Conservation (phyloP, 192 early-diverging fungal species). For the Coemansia javaensis region DNA sequence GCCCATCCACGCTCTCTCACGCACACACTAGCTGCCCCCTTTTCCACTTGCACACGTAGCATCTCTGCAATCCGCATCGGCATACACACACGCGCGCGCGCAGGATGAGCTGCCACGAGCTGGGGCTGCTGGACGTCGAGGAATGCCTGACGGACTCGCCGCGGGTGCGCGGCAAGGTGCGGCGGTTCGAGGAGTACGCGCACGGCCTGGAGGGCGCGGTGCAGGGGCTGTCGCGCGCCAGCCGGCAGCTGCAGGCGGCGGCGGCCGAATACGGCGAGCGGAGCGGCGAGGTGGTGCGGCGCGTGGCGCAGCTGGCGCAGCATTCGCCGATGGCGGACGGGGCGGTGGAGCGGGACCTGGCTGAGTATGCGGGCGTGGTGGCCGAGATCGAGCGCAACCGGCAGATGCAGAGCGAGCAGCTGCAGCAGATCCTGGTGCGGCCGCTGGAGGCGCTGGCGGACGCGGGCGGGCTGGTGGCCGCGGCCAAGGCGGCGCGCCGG, state of each 20-base stretch:
- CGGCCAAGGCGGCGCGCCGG: constrained; percentile 6
- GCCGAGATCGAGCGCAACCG: constrained; percentile 43
- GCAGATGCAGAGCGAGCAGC: constrained; percentile 52
- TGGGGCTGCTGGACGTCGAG: constrained; percentile 25
- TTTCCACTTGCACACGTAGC: too few species aligned
- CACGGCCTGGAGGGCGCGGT: constrained; percentile 26
- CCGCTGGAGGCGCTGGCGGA: constrained; percentile 64
- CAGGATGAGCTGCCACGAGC: constrained; percentile 5
- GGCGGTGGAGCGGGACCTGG: constrained; percentile 13
- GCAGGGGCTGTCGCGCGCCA: constrained; percentile 28
- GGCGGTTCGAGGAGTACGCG: constrained; percentile 35
- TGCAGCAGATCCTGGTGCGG: constrained; percentile 63
- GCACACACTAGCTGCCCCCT: too few species aligned
- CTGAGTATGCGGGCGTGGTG: constrained; percentile 11
- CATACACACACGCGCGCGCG: too few species aligned
- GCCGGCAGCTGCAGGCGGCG: constrained; percentile 17
- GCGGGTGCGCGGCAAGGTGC: constrained; percentile 28
- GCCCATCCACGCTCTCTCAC: too few species aligned
- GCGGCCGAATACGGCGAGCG: constrained; percentile 18
- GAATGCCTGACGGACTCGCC: constrained; percentile 43
- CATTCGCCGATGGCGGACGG: constrained; percentile 19
- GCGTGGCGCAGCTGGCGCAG: constrained; percentile 13
- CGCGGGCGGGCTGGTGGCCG: constrained; percentile 50
- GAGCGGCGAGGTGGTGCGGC: constrained; percentile 10
- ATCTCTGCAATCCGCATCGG: too few species aligned